Base-by-base conservation (phyloP, 1,139 yeast genomes). In the Spencermartinsiella ligniputridi region DNA sequence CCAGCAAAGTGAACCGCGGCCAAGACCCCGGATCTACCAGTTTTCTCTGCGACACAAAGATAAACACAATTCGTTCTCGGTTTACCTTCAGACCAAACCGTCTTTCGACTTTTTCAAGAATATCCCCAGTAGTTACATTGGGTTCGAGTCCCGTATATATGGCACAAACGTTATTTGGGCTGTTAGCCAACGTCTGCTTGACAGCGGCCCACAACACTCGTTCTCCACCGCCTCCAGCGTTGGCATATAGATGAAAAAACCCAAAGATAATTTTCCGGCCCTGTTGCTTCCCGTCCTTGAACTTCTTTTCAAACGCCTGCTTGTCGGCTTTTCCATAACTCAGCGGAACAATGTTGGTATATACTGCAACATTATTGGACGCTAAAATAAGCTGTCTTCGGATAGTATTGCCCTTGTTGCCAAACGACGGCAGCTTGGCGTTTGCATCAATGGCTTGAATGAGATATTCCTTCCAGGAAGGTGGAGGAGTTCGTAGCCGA, bases 191-290 rank as follows among this genome's bases (percentile, higher is more conserved):
- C 0, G 96, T 86, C 20, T 83, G 75, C 53, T 78, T 74, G 4
- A 92, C 87, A 0, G 97, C 96, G 46, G 87, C 89, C 98, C 98
- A 94, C 38, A 94, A 71, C 0, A 94, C 98, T 42, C 95, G 76
- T 63, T 94, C 99, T 19, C 99, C 99, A 33, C 99, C 99, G 16
- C 98, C 98, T 33, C 96, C 96, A 39, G 96, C 94, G 62, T 87
- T 87, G 52, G 97, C 90, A 56, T 83, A 86, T 0, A 98, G 98
- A 65, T 94, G 99, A 70, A 92, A 89, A 60, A 86, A 90, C 4
- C 97, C 99, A 57, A 71, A 83, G 16, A 87, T 61, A 16, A 70
- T 52, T 41, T 61, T 69, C 36, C 83, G 65, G 34, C 52, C 17
- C 45, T 41, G 30, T 41, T 46, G 61, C 52, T 55, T 32, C n/a